Evolutionary conservation across 2,329 filamentous ascomycete species (phyloP), one percentile per base, ranked within the genome.

Genomic region (Allantophomopsis cytisporea): DNA sequence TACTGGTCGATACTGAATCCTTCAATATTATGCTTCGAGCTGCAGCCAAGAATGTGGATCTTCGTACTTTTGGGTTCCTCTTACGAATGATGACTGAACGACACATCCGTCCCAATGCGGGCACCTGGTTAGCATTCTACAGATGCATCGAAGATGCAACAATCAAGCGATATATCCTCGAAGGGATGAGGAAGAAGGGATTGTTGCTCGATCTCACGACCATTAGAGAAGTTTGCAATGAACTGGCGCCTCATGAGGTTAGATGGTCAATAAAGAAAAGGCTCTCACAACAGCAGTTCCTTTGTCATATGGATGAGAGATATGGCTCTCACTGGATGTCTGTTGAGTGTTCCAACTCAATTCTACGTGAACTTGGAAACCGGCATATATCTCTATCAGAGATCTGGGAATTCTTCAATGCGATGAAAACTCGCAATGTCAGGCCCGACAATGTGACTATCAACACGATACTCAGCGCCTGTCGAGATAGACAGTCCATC

Each of bases 11-110:
- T 2, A 50, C 55, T 5, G 58, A 63, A 31, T 62, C 60, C 5
- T 66, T 60, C 45, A 68, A 68, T 37, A 60, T 65, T 35, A 48
- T 69, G 37, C 45, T 69, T 31, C 48, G 50, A 33, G 51, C 50
- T 16, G 53, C 58, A 18, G 62, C 62, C 11, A 51, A 50, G 37
- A 50, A 48, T 16, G 55, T 58, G 37, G 56, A 67, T 47, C 45
- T 62, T n/a, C 46, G 43, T 11, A 50, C 51, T 13, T 68, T 67
- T 38, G 53, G 52, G 7, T 49, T 51, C 18, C 48, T 63, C 15
- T 44, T 68, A 14, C 39, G 49, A 17, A 42, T 52, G 11, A 67
- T 69, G 63, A 43, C 54, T 20, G 45, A 50, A 37, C 44, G 54
- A 38, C 47, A 56, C 2, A 46, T 67, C 37, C 46, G 44, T 1